phyloP scores from a whole-genome alignment of 2,329 filamentous ascomycete genomes.

The Aspergillus arachidicola region DNA sequence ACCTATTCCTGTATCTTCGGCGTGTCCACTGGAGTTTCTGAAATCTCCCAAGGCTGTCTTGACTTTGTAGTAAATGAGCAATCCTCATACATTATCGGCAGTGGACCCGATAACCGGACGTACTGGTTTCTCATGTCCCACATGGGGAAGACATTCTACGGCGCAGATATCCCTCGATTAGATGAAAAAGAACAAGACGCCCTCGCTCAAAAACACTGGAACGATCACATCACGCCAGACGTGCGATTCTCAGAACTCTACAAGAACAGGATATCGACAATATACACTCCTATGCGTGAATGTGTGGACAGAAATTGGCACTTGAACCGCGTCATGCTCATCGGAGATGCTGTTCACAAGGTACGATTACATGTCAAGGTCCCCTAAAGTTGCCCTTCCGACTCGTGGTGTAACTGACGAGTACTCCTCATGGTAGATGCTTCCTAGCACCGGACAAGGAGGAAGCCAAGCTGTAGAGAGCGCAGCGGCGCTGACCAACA shows the following conservation, averaged over 20 bases:
- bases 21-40: neutral
- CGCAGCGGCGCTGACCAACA: constrained; percentile 28
- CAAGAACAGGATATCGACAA: constrained; percentile 16
- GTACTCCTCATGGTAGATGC: constrained; percentile 12
- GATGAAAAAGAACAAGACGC: constrained; percentile 23
- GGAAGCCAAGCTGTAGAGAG: constrained; percentile 38
- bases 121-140: constrained; percentile 29
- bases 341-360: constrained; percentile 37
- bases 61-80: constrained; percentile 21
- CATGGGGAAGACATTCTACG: constrained; percentile 20
- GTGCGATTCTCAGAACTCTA: constrained; percentile 27
- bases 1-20: constrained; percentile 13
- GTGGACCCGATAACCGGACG: constrained; percentile 20
- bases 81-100: constrained; percentile 23
- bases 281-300: constrained; percentile 20
- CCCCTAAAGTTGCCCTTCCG: neutral
- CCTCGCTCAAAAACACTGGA: constrained; percentile 16
- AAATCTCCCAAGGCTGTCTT: neutral
- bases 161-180: constrained; percentile 25
- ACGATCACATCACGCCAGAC: constrained; percentile 21
- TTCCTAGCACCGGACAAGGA: constrained; percentile 29
- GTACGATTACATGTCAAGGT: constrained; percentile 12
- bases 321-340: constrained; percentile 27
- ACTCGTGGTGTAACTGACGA: neutral
- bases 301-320: constrained; percentile 29